Evolutionary conservation across 352 stramenopile genomes (phyloP).

Genomic region (Pythium biforme): DNA sequence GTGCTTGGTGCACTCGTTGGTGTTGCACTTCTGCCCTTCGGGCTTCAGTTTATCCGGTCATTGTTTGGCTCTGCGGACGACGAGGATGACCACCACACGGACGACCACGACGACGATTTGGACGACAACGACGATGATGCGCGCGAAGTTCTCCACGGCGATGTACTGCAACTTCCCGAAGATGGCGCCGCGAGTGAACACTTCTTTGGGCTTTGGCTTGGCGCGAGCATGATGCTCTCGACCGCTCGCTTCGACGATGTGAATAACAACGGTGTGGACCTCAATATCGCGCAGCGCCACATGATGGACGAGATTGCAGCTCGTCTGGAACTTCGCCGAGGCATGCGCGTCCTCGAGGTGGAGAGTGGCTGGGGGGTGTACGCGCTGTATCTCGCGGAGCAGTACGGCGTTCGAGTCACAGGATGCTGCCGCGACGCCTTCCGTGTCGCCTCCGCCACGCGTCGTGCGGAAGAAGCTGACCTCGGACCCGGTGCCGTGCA

Average conservation of each 20-base stretch:
- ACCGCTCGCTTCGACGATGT: slow-evolving; percentile 49
- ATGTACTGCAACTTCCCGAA: not conserved
- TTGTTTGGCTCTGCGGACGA: not conserved
- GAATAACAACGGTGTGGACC: slow-evolving; percentile 39
- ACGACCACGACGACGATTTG: not conserved
- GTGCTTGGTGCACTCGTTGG: not conserved
- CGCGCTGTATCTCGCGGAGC: slow-evolving; percentile 73
- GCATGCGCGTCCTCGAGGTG: slow-evolving; percentile 69
- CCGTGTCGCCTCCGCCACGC: slow-evolving; percentile 66
- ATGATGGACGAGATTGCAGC: slow-evolving; percentile 79
- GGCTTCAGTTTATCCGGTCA: not conserved
- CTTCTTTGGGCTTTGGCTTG: slow-evolving; percentile 80
- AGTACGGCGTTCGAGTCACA: slow-evolving; percentile 74
- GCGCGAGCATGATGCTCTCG: slow-evolving; percentile 78
- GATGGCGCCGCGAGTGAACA: slow-evolving; percentile 52
- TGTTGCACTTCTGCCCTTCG: slow-evolving; percentile 3
- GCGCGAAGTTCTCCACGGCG: not conserved
- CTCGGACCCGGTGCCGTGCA: slow-evolving; percentile 26
- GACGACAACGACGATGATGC: not conserved
- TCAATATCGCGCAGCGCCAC: slow-evolving; percentile 47
- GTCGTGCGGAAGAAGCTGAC: slow-evolving; percentile 26
- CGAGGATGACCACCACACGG: not conserved
- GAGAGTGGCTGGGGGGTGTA: slow-evolving; percentile 82
- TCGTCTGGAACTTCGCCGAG: slow-evolving; percentile 69
- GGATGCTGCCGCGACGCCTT: slow-evolving; percentile 84